Evolutionary conservation across 1,284 basidiomycete genomes (phyloP).

Genomic region (Apiotrichum veenhuisii): DNA sequence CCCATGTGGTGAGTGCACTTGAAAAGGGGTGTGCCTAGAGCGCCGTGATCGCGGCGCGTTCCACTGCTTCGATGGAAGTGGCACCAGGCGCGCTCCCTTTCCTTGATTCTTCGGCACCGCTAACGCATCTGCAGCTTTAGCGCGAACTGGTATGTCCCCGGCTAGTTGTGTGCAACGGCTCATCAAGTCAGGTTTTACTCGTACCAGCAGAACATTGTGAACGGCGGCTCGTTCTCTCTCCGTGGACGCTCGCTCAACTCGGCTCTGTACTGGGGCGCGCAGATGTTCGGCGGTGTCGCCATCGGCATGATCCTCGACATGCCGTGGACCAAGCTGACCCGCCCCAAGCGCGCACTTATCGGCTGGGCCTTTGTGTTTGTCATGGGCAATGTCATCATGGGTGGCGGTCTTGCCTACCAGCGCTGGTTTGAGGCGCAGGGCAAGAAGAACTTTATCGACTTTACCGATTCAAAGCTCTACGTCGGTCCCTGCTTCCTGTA

Average conservation of each 20-base stretch:
- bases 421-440: constrained; percentile 10
- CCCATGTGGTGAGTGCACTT: too few relatives aligned
- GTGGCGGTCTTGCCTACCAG: constrained; percentile 23
- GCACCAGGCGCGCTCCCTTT: too few relatives aligned
- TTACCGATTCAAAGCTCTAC: constrained; percentile 20
- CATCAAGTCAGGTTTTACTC: constrained; percentile 1
- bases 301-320: constrained; percentile 34
- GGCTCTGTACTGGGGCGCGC: constrained; percentile 47
- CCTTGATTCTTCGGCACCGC: too few relatives aligned
- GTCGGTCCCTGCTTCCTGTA: constrained; percentile 31
- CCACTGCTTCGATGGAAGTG: background rate
- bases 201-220: constrained; percentile 30
- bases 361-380: constrained; percentile 26
- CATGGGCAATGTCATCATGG: constrained; percentile 29
- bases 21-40: too few relatives aligned
- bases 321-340: constrained; percentile 11
- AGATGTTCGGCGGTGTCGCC: constrained; percentile 28
- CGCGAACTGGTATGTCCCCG: too few relatives aligned
- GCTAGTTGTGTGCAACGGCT: too few relatives aligned
- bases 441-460: constrained; percentile 16
- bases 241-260: constrained; percentile 44
- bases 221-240: constrained; percentile 40
- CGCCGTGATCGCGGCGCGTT: too few relatives aligned
- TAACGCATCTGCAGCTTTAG: too few relatives aligned
- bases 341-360: constrained; percentile 19